Evolutionary conservation across 1,284 basidiomycete genomes (phyloP), one percentile per base, ranked within the genome.

Genomic region (Anthracocystis walkeri): DNA sequence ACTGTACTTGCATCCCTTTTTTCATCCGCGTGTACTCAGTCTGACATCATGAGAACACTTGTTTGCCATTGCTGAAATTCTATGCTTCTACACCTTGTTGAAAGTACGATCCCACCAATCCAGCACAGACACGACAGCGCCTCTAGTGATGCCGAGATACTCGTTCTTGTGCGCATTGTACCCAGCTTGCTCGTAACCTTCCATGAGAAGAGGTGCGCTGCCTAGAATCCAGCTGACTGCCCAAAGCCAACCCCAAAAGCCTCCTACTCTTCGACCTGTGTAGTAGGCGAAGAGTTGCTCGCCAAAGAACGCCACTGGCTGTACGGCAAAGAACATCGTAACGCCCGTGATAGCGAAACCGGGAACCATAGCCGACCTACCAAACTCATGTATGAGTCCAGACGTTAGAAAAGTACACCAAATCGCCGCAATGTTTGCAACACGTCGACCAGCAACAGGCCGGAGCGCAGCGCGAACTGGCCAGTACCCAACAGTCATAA

Each of bases 221-320:
- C 11, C 10, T 16, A 65, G 29, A 25, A 72, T 44, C 55, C 54
- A 71, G 1, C 44, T n/a, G 7, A 56, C 40, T 1, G 65, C 35
- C 74, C 74, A 76, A 7, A 57, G 18, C 68, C 74, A 72, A 4
- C 74, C 74, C 27, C 31, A 50, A 21, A 55, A n/a, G 1, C 74
- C 74, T 11, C 50, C 29, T 1, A 76, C 74, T 2, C 46, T 44
- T 31, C 50, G 41, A 0, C 61, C 41, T 0, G 65, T 65, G n/a
- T 33, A 44, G 7, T 20, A 14, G 21, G 63, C 48, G 45, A 61
- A 76, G 2, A 57, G 10, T 18, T 61, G 61, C 46, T 76, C 74
- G 21, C 27, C 61, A 35, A 76, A 53, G 42, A 64, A 49, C 2
- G 61, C 68, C 0, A 65, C 10, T 18, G 64, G 65, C 45, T 76